These are phyloP conservation scores for Stephania japonica DNA, from an alignment of 164 flowering plant species.

Conservation along the genomic window DNA sequence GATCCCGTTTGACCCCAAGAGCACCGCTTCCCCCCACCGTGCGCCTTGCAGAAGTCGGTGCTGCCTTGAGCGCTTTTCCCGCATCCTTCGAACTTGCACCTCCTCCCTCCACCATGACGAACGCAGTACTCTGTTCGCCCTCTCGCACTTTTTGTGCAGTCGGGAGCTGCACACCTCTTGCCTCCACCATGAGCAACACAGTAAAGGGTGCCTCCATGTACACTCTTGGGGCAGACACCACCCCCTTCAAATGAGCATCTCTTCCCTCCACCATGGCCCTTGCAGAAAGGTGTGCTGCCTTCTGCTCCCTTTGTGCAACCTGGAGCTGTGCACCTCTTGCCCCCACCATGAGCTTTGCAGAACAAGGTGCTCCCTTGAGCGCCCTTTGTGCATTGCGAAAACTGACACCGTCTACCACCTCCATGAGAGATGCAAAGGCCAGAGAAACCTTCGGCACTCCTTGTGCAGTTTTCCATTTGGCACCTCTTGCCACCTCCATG, in stretches of 20 bases:
- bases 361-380: conserved; percentile 95
- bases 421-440: conserved; percentile 98
- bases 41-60: conserved; percentile 22
- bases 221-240: conserved; percentile 70
- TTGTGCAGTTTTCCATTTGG: conserved; percentile 68
- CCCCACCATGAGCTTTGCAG: conserved; percentile 95
- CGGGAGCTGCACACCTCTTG: conserved; percentile 77
- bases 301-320: conserved; percentile 93
- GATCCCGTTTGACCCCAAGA: conserved; percentile 38
- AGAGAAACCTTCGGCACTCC: conserved; percentile 91
- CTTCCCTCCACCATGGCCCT: conserved; percentile 97
- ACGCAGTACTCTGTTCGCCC: conserved; percentile 84
- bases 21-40: conserved; percentile 21
- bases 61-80: conserved; percentile 19
- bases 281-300: conserved; percentile 86
- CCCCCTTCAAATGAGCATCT: conserved; percentile 78
- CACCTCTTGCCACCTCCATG: conserved; percentile 99
- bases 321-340: conserved; percentile 60
- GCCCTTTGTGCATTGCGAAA: conserved; percentile 61
- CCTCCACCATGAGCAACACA: conserved; percentile 97
- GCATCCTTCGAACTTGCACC: conserved; percentile 40
- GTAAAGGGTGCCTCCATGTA: conserved; percentile 80
- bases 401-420: conserved; percentile 87
- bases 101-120: conserved; percentile 92
- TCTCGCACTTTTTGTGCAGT: conserved; percentile 89